Base-by-base conservation (phyloP, 306 rosid genomes). In the Abrus precatorius region DNA sequence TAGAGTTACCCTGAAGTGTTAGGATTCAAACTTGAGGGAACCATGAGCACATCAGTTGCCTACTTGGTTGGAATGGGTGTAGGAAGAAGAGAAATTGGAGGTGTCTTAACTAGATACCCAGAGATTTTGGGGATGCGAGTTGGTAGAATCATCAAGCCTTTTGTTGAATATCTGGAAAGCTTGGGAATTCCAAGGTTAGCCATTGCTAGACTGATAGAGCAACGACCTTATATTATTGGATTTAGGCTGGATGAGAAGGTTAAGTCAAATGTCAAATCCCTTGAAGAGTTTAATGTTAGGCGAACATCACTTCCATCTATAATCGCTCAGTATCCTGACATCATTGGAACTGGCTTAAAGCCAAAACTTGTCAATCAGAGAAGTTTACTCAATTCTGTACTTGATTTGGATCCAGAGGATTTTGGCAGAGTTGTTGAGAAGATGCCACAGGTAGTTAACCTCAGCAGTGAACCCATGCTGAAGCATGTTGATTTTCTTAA, bases 51-150 rank as follows among this genome's bases (percentile, higher is more conserved):
- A 2, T 96, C 97, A 0, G 97, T 96, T 70, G 98, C 99, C 9
- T 96, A 90, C 86, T 79, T 96, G 88, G 89, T 93, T 69, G 98
- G 98, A 33, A 90, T 96, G 67, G 97, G 99, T 29, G 93, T 96
- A 3, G 91, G 90, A 76, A 93, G 97, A 84, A 90, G 97, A 86
- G 97, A 96, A 84, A 83, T 96, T 28, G 99, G 99, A 47, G 89
- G 91, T 61, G 52, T 93, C 71, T 88, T 96, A 78, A 96, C 99
- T 43, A 87, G 89, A 81, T 93, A 84, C 76, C 99, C 98, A 0
- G 98, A 96, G 83, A 85, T 96, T 87, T 86, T 96, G 78, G 99
- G 98, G 77, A 96, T 96, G 99, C 83, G 99, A 55, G 99, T 96
- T 13, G 99, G 92, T 65, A 86, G 91, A 72, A 78, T 92, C 76